Evolutionary conservation across 2,329 filamentous ascomycete genomes (phyloP), one percentile per base, ranked within the genome.

Genomic region (Diaporthe ampelina): DNA sequence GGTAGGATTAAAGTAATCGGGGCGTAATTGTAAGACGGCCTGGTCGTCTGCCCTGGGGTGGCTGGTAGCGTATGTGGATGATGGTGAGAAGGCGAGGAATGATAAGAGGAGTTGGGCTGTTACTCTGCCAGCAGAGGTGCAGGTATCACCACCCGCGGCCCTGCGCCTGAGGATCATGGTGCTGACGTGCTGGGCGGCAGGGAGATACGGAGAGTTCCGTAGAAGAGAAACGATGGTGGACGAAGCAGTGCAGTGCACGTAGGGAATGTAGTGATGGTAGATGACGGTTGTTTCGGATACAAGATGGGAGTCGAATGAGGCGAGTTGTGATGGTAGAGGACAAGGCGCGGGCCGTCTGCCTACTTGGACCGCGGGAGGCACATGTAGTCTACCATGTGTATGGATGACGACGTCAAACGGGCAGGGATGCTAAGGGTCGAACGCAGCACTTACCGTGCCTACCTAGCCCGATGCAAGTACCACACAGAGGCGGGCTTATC

Each of bases 31-130:
- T 24, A 90, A 78, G 52, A 87, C 78, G 9, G 86, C 78, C 68
- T 88, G 84, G 73, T 86, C 81, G 71, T 83, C 79, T n/a, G 76
- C 76, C 9, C 69, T 69, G 63, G 80, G 74, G 76, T 75, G 79
- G 75, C 81, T 77, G 70, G 80, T 76, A 74, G 81, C 77, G 72
- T 79, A 78, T 24, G 82, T 83, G 61, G 83, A 82, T 58, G 85
- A 79, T 26, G 86, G 85, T 26, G 89, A 86, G 79, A 91, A 83
- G 77, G 91, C 91, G 70, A 95, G 88, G 83, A 94, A 91, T 32
- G 91, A 92, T 76, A 94, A 84, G 74, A 94, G 84, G 63, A 93
- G 82, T 57, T 87, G 86, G 71, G 91, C 89, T 19, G 92, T 92
- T 78, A 93, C 89, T 84, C 89, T 89, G 83, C 88, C 88, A 72